A percentile compares a stretch with the other conserved stretches of the same genome.
These are phyloP conservation scores for Metschnikowia kunwiensis DNA, from an alignment of 805 yeast species.

Conservation along the genomic window DNA sequence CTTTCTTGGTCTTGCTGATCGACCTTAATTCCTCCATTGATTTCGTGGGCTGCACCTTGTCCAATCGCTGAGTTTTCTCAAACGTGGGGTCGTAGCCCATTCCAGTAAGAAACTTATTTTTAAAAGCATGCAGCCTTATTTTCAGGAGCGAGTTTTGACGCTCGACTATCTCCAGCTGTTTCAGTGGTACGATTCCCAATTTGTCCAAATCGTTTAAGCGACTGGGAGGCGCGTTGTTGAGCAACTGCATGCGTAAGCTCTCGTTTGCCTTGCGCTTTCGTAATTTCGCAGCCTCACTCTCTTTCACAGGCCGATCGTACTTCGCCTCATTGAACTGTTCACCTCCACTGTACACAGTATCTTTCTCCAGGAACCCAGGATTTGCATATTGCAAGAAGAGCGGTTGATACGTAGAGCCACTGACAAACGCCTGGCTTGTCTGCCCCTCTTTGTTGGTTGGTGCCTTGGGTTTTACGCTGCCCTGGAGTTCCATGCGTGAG, in stretches of 20 bases:
- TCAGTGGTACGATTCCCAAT: slow-evolving; percentile 21
- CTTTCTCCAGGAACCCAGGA: slow-evolving; percentile 16
- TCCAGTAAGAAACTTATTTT: slow-evolving; percentile 35
- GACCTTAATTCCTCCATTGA: slow-evolving; percentile 16
- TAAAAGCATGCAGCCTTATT: slow-evolving; percentile 34
- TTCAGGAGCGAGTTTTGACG: slow-evolving; percentile 11
- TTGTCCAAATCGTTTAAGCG: slow-evolving; percentile 15
- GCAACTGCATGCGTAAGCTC: slow-evolving; percentile 14
- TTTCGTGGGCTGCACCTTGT: slow-evolving; percentile 8
- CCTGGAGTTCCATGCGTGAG: slow-evolving; percentile 69
- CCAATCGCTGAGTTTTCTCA: slow-evolving; percentile 4
- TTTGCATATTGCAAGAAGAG: slow-evolving; percentile 19
- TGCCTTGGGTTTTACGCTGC: slow-evolving; percentile 54
- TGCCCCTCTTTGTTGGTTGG: slow-evolving; percentile 43
- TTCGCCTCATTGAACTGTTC: slow-evolving; percentile 18
- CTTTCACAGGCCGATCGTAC: slow-evolving; percentile 19
- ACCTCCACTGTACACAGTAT: slow-evolving; percentile 17
- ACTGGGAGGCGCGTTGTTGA: slow-evolving; percentile 12
- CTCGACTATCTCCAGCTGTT: slow-evolving; percentile 17
- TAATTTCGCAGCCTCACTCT: slow-evolving; percentile 16
- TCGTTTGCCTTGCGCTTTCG: slow-evolving; percentile 19
- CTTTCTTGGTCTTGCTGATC: slow-evolving; percentile 14
- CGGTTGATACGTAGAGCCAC: slow-evolving; percentile 23
- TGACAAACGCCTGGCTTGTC: slow-evolving; percentile 18
- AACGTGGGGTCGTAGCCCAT: slow-evolving; percentile 55